Conservation (phyloP, 345 rosid genomes). For the Kandelia obovata region DNA sequence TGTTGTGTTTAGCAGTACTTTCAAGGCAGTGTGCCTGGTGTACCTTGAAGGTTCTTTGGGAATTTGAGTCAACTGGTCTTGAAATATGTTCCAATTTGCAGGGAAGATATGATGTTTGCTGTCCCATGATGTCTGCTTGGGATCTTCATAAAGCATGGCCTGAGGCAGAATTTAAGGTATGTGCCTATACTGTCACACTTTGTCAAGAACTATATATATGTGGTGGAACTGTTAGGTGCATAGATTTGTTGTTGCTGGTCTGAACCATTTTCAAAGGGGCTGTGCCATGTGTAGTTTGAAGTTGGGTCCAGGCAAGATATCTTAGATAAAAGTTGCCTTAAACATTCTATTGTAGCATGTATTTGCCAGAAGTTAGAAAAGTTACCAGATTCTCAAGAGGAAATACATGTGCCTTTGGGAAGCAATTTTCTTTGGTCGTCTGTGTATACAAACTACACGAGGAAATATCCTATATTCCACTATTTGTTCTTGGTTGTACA, state of each 20-base stretch:
- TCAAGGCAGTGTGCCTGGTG: neutral
- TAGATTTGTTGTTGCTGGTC: too few species aligned
- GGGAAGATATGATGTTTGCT: conserved; percentile 94
- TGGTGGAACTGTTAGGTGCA: too few species aligned
- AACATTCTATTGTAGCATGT: too few species aligned
- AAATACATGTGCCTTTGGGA: too few species aligned
- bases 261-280: too few species aligned
- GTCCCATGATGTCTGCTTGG: conserved; percentile 99
- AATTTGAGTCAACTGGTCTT: neutral
- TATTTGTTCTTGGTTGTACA: neutral
- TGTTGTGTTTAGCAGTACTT: neutral
- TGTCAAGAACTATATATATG: too few species aligned
- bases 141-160: conserved; percentile 97
- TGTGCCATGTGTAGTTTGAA: too few species aligned
- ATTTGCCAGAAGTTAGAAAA: too few species aligned
- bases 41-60: neutral
- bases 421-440: neutral
- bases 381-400: too few species aligned
- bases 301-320: too few species aligned
- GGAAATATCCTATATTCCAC: neutral
- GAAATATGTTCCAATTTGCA: conserved; percentile 29
- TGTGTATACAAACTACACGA: neutral
- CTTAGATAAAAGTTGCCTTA: too few species aligned
- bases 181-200: too few species aligned
- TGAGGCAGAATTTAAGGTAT: conserved; percentile 86